A percentile compares a stretch with the other conserved stretches of the same genome.
These are phyloP conservation scores for Eremothecium gossypii DNA, from an alignment of 1,139 yeast species.

Conservation along the genomic window DNA sequence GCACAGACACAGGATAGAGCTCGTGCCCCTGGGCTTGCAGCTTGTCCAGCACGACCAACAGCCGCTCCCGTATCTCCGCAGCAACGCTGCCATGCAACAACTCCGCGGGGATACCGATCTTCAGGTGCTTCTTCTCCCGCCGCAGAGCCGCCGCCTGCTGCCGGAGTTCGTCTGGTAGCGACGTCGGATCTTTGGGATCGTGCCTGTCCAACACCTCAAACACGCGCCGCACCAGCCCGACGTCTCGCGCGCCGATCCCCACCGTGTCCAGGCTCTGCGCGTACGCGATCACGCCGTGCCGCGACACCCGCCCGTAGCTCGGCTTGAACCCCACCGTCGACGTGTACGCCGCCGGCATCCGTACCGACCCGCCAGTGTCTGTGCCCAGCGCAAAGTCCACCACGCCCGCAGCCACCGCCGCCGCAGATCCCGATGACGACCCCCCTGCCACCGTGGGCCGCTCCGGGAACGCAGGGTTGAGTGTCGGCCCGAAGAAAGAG, in stretches of 20 bases:
- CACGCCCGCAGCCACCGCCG: slow-evolving; percentile 66
- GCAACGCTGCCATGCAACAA: slow-evolving; percentile 50
- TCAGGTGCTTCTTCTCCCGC: slow-evolving; percentile 23
- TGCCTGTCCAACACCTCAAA: slow-evolving; percentile 46
- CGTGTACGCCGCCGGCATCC: slow-evolving; percentile 86
- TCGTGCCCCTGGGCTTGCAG: slow-evolving; percentile 46
- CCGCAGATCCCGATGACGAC: slow-evolving; percentile 94
- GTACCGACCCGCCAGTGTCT: slow-evolving; percentile 94
- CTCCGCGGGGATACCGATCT: slow-evolving; percentile 67
- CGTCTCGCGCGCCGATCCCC: slow-evolving; percentile 57
- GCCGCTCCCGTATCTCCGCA: slow-evolving; percentile 36
- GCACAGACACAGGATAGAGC: slow-evolving; percentile 56
- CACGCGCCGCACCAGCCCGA: slow-evolving; percentile 39
- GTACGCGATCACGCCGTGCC: slow-evolving; percentile 88
- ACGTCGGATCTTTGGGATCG: slow-evolving; percentile 79
- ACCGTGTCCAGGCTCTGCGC: slow-evolving; percentile 95
- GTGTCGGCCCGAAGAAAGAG: slow-evolving; percentile 54
- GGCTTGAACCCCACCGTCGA: slow-evolving; percentile 86
- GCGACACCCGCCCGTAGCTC: slow-evolving; percentile 77
- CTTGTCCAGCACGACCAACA: slow-evolving; percentile 38
- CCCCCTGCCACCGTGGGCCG: slow-evolving; percentile 60
- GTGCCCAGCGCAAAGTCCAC: slow-evolving; percentile 78
- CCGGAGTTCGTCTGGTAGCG: slow-evolving; percentile 38
- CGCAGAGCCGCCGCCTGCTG: slow-evolving; percentile 18
- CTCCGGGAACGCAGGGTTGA: slow-evolving; percentile 50